Base-by-base conservation (phyloP, 208 protist genomes). In the Crithidia brevicula region DNA sequence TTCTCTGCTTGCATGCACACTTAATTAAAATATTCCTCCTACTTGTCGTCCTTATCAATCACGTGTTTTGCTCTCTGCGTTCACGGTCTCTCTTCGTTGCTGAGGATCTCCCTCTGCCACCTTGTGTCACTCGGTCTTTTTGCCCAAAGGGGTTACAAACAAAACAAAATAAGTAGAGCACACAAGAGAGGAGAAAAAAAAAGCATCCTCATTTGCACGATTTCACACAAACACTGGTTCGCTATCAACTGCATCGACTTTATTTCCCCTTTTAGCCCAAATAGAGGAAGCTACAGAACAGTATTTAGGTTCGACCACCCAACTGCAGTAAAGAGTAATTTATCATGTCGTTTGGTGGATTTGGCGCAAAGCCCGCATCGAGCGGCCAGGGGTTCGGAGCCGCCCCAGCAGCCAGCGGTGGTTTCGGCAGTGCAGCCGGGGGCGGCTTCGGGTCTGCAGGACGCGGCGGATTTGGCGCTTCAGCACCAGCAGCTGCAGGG, bases 401-500 rank as follows among this genome's bases (percentile, higher is more conserved):
- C 5, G 47, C 25, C 6, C 25, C 33, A 25, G 60, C 70, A 20
- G 38, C 71, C 20, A 47, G 34, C 31, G 49, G 53, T 20, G 50
- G 50, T 18, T 56, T 56, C 25, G 50, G 50, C 4, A 52, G 22
- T 23, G 15, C 50, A 0, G 34, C 52, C 23, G 34, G 50, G 58
- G 71, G 79, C 22, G 75, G 80, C 22, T 85, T 84, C 62, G 82
- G 82, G 38, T 25, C 59, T 3, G 43, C 28, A 15, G 46, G 68
- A 1, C 25, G 46, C 27, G 53, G 30, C n/a, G 54, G 54, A 15
- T 58, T 58, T 25, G 52, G 52, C 9, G 33, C 25, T 43, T 28
- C 50, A 18, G 52, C 52, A 4, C 42, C 66, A 18, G 53, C 62
- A 15, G 51, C 60, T 20, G 47, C 57, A 20, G 30, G 28, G 30